Conservation (phyloP, 163 green algal species). For the Smithsoniella earleae region DNA sequence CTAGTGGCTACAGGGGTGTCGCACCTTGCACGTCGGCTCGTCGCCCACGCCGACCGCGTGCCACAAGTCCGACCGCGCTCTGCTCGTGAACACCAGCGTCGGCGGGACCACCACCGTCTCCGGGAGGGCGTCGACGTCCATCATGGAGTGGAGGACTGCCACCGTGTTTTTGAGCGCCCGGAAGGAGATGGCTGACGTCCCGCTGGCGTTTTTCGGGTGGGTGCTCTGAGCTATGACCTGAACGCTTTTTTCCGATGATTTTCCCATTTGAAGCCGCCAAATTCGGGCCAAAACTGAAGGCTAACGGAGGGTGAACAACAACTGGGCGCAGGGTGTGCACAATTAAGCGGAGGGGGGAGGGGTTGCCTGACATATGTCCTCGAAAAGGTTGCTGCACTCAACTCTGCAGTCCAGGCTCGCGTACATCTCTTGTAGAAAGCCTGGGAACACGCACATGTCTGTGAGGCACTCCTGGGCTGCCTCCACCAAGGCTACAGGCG, state of each 20-base stretch:
- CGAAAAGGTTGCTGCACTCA: constrained; percentile 28
- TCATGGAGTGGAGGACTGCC: constrained; percentile 3
- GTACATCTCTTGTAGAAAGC: constrained; percentile 24
- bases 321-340: neutral
- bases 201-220: neutral
- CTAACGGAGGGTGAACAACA: neutral
- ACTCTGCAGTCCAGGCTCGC: constrained; percentile 24
- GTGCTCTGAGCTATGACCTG: constrained; percentile 15
- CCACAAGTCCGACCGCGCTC: constrained; percentile 1
- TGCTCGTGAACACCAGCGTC: constrained; percentile 22
- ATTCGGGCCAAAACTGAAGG: neutral
- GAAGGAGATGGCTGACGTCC: neutral
- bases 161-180: constrained; percentile 7
- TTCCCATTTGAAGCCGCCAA: too few relatives aligned
- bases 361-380: constrained; percentile 20
- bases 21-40: constrained; percentile 18
- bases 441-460: constrained; percentile 17
- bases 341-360: too few relatives aligned
- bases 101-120: neutral
- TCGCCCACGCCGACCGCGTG: neutral
- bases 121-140: constrained; percentile 4
- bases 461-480: constrained; percentile 22
- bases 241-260: neutral
- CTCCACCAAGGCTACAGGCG: neutral
- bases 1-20: too few relatives aligned